These are phyloP conservation scores for Cydonia oblonga DNA, from an alignment of 331 rosid genomes.

Conservation along the genomic window DNA sequence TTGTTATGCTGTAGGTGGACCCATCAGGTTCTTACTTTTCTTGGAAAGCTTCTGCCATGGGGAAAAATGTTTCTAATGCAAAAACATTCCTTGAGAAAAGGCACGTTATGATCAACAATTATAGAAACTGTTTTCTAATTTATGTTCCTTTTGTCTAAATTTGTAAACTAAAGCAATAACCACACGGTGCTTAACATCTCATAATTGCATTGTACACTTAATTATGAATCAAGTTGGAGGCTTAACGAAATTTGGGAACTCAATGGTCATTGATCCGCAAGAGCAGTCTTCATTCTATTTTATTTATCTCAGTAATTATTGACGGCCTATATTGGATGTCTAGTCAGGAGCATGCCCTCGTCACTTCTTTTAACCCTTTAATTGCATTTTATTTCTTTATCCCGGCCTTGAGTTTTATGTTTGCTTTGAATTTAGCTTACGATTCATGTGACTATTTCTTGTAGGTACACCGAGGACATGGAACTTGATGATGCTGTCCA, in stretches of 20 bases:
- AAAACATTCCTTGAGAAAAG: constrained; percentile 91
- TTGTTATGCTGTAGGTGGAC: constrained; percentile 54
- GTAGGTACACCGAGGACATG: constrained; percentile 84
- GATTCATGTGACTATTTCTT: constrained; percentile 12
- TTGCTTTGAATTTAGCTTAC: background rate
- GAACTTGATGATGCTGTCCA: constrained; percentile 55
- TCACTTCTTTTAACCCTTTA: background rate
- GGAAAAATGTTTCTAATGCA: constrained; percentile 86
- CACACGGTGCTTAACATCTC: background rate
- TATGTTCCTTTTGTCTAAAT: background rate
- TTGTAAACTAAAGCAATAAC: background rate
- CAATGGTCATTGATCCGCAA: background rate
- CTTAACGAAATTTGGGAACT: background rate
- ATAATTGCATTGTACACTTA: background rate
- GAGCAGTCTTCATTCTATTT: background rate
- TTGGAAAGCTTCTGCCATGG: constrained; percentile 98
- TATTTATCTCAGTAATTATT: background rate
- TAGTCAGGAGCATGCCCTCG: background rate
- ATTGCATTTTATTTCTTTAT: background rate
- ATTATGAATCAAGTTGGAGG: background rate
- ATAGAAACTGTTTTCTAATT: background rate
- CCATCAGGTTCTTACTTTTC: constrained; percentile 92
- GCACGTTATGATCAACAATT: constrained; percentile 11
- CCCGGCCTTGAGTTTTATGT: background rate
- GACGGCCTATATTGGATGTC: background rate